A percentile compares a stretch with the other conserved stretches of the same genome.
These are phyloP conservation scores for Ceratocystis eucalypticola DNA, from an alignment of 2,329 filamentous ascomycete genomes.

Conservation along the genomic window DNA sequence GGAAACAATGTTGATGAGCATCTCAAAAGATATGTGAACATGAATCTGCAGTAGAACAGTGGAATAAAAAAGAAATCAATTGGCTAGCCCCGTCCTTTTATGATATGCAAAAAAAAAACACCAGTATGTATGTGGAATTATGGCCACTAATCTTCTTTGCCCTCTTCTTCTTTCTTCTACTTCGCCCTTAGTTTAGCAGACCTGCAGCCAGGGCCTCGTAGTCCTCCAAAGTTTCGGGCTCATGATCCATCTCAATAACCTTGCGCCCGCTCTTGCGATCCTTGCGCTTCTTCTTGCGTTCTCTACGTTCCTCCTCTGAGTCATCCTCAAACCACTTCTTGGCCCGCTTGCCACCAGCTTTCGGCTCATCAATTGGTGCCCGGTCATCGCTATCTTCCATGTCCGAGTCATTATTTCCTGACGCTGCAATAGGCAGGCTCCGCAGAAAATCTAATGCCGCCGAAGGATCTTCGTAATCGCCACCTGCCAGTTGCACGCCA, in stretches of 20 bases:
- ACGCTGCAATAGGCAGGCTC: slow-evolving; percentile 40
- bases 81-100: slow-evolving; percentile 17
- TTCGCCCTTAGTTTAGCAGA: slow-evolving; percentile 40
- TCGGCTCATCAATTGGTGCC: slow-evolving; percentile 26
- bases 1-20: background rate
- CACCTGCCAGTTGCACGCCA: slow-evolving; percentile 26
- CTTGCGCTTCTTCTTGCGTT: slow-evolving; percentile 28
- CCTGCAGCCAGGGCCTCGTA: slow-evolving; percentile 64
- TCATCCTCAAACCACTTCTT: slow-evolving; percentile 63
- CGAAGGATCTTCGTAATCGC: slow-evolving; percentile 32
- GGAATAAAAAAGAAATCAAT: slow-evolving; percentile 11
- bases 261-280: slow-evolving; percentile 36
- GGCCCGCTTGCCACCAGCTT: slow-evolving; percentile 47
- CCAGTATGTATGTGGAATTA: slow-evolving; percentile 20
- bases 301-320: slow-evolving; percentile 26
- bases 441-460: slow-evolving; percentile 45
- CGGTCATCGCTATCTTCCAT: slow-evolving; percentile 28
- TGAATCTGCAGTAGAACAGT: background rate
- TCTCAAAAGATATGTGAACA: slow-evolving; percentile 1
- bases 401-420: slow-evolving; percentile 24
- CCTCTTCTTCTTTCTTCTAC: background rate
- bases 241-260: slow-evolving; percentile 48
- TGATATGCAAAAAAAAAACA: slow-evolving; percentile 23
- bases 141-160: background rate
- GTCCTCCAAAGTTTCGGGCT: slow-evolving; percentile 68